Evolutionary conservation across 202 grass and related monocot genomes (phyloP).

Genomic region (Sporobolus alterniflorus): DNA sequence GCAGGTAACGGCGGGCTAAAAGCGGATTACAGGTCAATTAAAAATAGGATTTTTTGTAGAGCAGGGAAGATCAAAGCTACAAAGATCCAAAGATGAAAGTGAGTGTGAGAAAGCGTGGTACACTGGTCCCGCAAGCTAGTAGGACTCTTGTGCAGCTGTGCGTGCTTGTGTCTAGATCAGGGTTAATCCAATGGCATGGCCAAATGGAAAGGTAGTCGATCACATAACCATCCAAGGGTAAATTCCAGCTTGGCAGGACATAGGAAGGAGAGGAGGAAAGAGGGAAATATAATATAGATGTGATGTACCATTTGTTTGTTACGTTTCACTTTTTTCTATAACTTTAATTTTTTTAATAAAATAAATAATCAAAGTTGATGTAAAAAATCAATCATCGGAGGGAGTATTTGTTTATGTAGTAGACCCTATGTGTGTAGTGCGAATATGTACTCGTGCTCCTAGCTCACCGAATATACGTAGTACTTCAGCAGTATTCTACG

Average conservation of each 20-base stretch:
- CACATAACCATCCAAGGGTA: not conserved
- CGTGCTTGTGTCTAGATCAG: constrained; percentile 40
- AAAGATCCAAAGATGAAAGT: constrained; percentile 50
- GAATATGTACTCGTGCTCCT: not conserved
- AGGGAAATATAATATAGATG: not conserved
- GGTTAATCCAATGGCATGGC: constrained; percentile 36
- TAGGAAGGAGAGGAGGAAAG: not conserved
- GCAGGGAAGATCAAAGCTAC: constrained; percentile 29
- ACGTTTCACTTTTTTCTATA: too few species aligned
- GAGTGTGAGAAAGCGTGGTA: not conserved
- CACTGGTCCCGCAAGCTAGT: constrained; percentile 35
- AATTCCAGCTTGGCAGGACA: constrained; percentile 12
- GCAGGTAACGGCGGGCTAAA: constrained; percentile 18
- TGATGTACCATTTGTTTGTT: too few species aligned
- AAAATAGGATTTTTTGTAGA: constrained; percentile 20
- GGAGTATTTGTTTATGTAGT: too few species aligned
- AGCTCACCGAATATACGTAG: not conserved
- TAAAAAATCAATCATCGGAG: too few species aligned
- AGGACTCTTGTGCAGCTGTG: constrained; percentile 31
- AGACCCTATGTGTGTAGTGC: not conserved
- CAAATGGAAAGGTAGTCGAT: constrained; percentile 23
- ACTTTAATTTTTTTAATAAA: too few species aligned
- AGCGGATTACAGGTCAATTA: not conserved
- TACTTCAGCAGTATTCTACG: not conserved
- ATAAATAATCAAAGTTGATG: too few species aligned